Conservation (phyloP, 1,284 basidiomycete genomes). For the Melampsora abietis-canadensis region DNA sequence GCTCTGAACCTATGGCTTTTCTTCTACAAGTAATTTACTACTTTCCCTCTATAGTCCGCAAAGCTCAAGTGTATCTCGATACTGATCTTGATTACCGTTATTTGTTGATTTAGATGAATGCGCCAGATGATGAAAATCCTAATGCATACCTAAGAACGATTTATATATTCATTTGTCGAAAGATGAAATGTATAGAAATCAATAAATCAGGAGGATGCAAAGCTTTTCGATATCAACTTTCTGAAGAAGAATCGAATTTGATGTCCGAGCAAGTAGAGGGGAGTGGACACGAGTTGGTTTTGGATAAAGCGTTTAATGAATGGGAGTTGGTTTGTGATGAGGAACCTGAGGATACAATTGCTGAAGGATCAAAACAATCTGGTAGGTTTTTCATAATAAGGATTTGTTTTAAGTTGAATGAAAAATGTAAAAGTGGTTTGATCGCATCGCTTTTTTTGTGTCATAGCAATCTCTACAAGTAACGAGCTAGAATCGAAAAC, state of each 20-base stretch:
- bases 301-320: slow-evolving; percentile 7
- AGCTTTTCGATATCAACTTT: slow-evolving; percentile 32
- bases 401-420: not conserved
- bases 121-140: slow-evolving; percentile 38
- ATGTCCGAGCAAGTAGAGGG: not conserved
- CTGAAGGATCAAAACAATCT: not conserved
- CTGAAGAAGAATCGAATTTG: not conserved
- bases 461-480: not conserved
- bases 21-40: slow-evolving; percentile 24
- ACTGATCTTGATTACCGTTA: not conserved
- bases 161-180: slow-evolving; percentile 40
- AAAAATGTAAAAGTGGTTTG: not conserved
- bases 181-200: slow-evolving; percentile 8
- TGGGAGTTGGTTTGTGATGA: slow-evolving; percentile 42
- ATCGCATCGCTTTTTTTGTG: not conserved
- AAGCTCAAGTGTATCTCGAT: not conserved
- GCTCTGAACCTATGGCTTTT: slow-evolving; percentile 31
- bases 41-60: not conserved
- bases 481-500: not conserved
- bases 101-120: slow-evolving; percentile 4
- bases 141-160: slow-evolving; percentile 37
- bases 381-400: not conserved
- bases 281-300: not conserved
- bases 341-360: slow-evolving; percentile 8
- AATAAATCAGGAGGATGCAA: slow-evolving; percentile 11